Conservation (phyloP, 257 asterid genomes). For the Solanum rostratum region DNA sequence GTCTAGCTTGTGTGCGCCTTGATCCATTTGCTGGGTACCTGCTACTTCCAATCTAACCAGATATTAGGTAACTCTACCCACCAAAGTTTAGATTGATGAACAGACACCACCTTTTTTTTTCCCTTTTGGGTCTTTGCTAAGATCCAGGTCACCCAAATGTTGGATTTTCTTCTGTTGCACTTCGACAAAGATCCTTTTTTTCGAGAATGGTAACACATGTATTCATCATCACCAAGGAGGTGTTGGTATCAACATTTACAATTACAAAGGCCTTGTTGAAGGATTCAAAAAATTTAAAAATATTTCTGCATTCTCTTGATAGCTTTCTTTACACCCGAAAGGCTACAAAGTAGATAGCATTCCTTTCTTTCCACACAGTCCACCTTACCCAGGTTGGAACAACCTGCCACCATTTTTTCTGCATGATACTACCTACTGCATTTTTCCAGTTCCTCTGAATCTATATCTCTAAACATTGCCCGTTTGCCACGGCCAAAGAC, state of each 20-base stretch:
- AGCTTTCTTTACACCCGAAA: neutral
- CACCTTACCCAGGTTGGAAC: neutral
- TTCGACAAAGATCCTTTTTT: neutral
- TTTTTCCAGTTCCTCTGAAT: neutral
- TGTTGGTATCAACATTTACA: too few species aligned
- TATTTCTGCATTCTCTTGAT: neutral
- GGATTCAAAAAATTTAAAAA: too few species aligned
- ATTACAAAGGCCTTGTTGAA: neutral
- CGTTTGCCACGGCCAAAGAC: neutral
- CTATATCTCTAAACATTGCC: neutral
- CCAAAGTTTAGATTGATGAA: neutral
- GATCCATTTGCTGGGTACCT: neutral
- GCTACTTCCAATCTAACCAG: neutral
- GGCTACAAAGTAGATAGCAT: neutral
- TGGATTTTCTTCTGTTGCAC: neutral
- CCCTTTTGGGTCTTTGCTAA: neutral
- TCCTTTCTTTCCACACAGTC: neutral
- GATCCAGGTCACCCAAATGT: neutral
- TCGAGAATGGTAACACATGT: neutral
- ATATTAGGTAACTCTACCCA: neutral
- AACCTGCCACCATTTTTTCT: neutral
- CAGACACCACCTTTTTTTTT: neutral
- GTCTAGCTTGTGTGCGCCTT: neutral
- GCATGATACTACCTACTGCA: neutral
- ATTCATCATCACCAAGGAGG: neutral